phyloP scores from a whole-genome alignment of 371 early-diverging fungal genomes.

The Cokeromyces recurvatus region DNA sequence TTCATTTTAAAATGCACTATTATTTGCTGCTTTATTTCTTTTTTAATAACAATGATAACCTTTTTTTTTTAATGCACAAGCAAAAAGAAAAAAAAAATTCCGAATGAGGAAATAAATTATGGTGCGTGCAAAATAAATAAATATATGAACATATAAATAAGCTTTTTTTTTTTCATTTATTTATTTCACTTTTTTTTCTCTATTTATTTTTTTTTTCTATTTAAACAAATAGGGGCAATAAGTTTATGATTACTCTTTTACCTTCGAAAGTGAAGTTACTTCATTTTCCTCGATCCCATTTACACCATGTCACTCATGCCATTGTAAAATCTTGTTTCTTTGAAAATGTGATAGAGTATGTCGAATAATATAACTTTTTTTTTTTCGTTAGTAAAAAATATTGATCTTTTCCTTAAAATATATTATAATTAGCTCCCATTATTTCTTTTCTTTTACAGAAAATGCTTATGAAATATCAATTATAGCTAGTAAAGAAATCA shows the following conservation, averaged over 20 bases:
- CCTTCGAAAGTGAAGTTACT: constrained; percentile 42
- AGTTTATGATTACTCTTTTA: constrained; percentile 40
- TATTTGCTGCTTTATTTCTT: too few species aligned
- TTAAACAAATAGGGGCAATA: too few species aligned
- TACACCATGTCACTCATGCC: constrained; percentile 55
- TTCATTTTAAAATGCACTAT: too few species aligned
- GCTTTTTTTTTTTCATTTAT: neutral
- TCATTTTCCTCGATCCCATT: constrained; percentile 39
- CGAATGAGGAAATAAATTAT: too few species aligned
- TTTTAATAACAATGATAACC: too few species aligned
- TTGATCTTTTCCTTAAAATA: too few species aligned
- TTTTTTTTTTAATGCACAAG: too few species aligned
- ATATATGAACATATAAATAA: neutral
- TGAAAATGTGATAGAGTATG: constrained; percentile 31
- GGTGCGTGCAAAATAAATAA: too few species aligned
- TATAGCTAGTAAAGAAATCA: constrained; percentile 53
- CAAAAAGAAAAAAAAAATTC: too few species aligned
- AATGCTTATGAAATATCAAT: constrained; percentile 72
- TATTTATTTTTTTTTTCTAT: too few species aligned
- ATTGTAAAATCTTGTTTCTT: constrained; percentile 64
- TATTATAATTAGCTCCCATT: constrained; percentile 36
- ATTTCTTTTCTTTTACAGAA: constrained; percentile 71
- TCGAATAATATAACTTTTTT: neutral
- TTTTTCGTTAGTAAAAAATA: too few species aligned
- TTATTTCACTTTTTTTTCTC: neutral